Percentiles rank a stretch among this genome's conserved stretches.
These are phyloP conservation scores for Magnusiomyces magnusii DNA, from an alignment of 1,139 yeast genomes.

Conservation along the genomic window DNA sequence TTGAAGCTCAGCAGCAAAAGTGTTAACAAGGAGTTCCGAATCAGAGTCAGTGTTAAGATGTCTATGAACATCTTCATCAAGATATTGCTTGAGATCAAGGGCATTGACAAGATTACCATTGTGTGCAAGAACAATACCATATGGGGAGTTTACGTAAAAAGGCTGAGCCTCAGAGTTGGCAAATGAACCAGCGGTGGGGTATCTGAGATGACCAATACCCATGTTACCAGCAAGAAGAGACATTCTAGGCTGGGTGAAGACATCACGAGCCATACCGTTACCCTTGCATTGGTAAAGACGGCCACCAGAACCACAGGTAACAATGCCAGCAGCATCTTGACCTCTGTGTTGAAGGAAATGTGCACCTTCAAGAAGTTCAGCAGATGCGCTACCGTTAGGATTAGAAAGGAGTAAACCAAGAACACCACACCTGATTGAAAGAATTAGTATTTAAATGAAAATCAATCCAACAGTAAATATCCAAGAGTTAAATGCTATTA, in stretches of 20 bases:
- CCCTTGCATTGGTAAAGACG: constrained; percentile 96
- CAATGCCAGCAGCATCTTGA: constrained; percentile 99
- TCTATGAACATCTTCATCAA: constrained; percentile 93
- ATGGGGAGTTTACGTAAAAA: constrained; percentile 94
- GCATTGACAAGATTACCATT: constrained; percentile 95
- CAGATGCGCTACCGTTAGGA: constrained; percentile 64
- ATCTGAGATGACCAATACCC: constrained; percentile 93
- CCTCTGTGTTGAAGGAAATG: constrained; percentile 96
- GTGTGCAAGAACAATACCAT: constrained; percentile 84
- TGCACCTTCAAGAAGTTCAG: constrained; percentile 89
- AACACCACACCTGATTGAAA: constrained; percentile 73
- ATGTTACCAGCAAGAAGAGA: constrained; percentile 77
- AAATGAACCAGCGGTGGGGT: constrained; percentile 98
- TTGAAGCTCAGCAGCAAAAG: constrained; percentile 88
- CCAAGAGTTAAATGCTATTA: neutral
- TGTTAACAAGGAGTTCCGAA: constrained; percentile 79
- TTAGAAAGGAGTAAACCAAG: constrained; percentile 82
- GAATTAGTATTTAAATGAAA: neutral
- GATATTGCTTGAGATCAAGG: constrained; percentile 59
- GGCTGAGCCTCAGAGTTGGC: constrained; percentile 99
- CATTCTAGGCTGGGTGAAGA: constrained; percentile 79
- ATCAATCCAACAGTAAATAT: neutral
- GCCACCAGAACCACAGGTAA: constrained; percentile 91
- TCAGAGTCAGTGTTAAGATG: constrained; percentile 97
- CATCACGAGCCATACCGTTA: constrained; percentile 98